A percentile compares a stretch with the other conserved stretches of the same genome.
Conservation (phyloP, 2,329 filamentous ascomycete genomes). For the Lithohypha guttulata region DNA sequence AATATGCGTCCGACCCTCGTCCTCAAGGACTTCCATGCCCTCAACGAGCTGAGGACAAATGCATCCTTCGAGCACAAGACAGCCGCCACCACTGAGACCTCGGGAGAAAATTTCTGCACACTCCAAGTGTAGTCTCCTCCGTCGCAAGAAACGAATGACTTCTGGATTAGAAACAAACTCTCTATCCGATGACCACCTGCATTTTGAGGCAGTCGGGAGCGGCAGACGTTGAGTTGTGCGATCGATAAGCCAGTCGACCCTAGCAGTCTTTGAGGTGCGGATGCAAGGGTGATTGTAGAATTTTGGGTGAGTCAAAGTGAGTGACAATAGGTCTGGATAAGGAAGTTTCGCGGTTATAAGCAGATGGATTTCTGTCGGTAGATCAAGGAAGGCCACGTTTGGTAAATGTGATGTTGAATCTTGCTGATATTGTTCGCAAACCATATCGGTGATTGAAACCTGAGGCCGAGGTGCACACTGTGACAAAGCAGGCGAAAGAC, state of each 20-base stretch:
- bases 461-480: background rate
- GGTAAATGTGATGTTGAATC: background rate
- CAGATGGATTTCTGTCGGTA: slow-evolving; percentile 27
- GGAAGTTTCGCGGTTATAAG: slow-evolving; percentile 22
- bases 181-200: slow-evolving; percentile 12
- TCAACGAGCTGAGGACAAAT: background rate
- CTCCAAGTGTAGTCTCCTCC: slow-evolving; percentile 12
- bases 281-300: slow-evolving; percentile 14
- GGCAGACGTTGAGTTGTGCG: slow-evolving; percentile 1
- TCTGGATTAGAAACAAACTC: slow-evolving; percentile 15
- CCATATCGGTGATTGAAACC: background rate
- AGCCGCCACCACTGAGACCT: background rate
- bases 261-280: slow-evolving; percentile 2
- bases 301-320: slow-evolving; percentile 23
- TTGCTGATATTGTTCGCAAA: background rate
- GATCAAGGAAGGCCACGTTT: slow-evolving; percentile 13
- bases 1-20: background rate
- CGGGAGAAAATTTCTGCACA: slow-evolving; percentile 9
- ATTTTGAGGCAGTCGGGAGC: slow-evolving; percentile 1
- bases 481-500: background rate
- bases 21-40: background rate
- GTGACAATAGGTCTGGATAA: slow-evolving; percentile 22
- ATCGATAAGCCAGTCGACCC: slow-evolving; percentile 7
- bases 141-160: slow-evolving; percentile 12
- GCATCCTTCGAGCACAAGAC: slow-evolving; percentile 1